Evolutionary conservation across 2,329 filamentous ascomycete genomes (phyloP).

Genomic region (Aspergillus chevalieri): DNA sequence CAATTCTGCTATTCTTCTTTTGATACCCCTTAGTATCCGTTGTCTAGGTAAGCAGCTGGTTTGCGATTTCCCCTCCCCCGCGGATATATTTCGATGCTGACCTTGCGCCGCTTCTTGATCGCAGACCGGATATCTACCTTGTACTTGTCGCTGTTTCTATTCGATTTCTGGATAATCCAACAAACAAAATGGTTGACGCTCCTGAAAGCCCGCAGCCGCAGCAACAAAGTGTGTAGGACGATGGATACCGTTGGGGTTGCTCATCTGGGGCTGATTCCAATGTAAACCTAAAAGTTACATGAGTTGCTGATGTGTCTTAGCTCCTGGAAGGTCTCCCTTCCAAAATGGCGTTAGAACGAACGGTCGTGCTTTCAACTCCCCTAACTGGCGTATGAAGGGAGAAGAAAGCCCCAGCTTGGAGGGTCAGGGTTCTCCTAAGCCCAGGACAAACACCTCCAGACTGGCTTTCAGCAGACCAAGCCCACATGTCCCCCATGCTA

Average conservation of each 20-base stretch:
- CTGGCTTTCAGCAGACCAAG: slow-evolving; percentile 25
- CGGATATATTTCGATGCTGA: too few species aligned
- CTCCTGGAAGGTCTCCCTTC: slow-evolving; percentile 23
- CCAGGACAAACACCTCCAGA: slow-evolving; percentile 24
- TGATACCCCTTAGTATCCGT: background rate
- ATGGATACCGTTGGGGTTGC: slow-evolving; percentile 9
- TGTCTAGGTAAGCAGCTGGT: background rate
- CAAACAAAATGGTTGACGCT: slow-evolving; percentile 25
- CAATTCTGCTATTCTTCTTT: background rate
- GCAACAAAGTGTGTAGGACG: slow-evolving; percentile 28
- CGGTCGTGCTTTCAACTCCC: slow-evolving; percentile 34
- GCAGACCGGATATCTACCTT: background rate
- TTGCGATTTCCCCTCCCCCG: too few species aligned
- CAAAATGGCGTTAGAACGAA: slow-evolving; percentile 29
- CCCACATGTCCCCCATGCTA: slow-evolving; percentile 30
- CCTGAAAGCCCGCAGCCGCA: slow-evolving; percentile 21
- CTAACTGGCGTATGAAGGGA: slow-evolving; percentile 38
- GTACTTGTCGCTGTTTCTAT: background rate
- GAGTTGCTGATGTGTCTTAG: slow-evolving; percentile 18
- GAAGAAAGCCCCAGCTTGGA: slow-evolving; percentile 29
- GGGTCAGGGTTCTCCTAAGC: slow-evolving; percentile 21
- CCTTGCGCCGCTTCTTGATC: background rate
- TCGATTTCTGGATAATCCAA: slow-evolving; percentile 3
- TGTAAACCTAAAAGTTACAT: slow-evolving; percentile 2
- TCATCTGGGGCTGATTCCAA: slow-evolving; percentile 12